A percentile compares a stretch with the other conserved stretches of the same genome.
Evolutionary conservation across 257 asterid species (phyloP).

Genomic region (Lycium ferocissimum): DNA sequence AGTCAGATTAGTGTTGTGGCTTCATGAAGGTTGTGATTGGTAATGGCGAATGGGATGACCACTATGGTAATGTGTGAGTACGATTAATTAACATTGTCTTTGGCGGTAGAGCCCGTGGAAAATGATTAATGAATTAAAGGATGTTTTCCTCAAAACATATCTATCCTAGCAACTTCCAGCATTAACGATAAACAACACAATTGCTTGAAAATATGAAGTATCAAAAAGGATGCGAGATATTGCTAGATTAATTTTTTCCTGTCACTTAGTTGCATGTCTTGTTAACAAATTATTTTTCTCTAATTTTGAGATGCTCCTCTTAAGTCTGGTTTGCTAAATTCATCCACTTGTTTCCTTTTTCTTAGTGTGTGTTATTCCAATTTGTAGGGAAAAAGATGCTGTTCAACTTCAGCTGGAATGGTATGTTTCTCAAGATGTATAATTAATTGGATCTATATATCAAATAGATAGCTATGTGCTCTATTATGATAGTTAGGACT

Average conservation of each 20-base stretch:
- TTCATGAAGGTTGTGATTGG: neutral
- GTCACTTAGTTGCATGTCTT: neutral
- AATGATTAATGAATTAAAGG: neutral
- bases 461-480: neutral
- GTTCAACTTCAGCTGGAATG: constrained; percentile 89
- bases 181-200: neutral
- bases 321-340: constrained; percentile 35
- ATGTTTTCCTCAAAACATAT: neutral
- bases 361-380: neutral
- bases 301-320: neutral
- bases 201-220: neutral
- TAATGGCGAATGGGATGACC: constrained; percentile 2
- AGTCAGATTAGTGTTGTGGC: neutral
- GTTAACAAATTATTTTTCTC: neutral
- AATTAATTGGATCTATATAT: constrained; percentile 21
- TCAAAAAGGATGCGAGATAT: neutral
- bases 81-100: neutral
- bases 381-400: constrained; percentile 78
- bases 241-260: neutral
- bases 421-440: constrained; percentile 52
- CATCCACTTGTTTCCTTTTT: constrained; percentile 11
- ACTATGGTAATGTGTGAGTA: neutral
- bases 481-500: neutral
- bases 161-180: neutral
- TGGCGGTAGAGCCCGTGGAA: neutral